Percentiles rank a stretch among this genome's conserved stretches.
Evolutionary conservation across 331 rosid species (phyloP).

Genomic region (Quercus lobata): DNA sequence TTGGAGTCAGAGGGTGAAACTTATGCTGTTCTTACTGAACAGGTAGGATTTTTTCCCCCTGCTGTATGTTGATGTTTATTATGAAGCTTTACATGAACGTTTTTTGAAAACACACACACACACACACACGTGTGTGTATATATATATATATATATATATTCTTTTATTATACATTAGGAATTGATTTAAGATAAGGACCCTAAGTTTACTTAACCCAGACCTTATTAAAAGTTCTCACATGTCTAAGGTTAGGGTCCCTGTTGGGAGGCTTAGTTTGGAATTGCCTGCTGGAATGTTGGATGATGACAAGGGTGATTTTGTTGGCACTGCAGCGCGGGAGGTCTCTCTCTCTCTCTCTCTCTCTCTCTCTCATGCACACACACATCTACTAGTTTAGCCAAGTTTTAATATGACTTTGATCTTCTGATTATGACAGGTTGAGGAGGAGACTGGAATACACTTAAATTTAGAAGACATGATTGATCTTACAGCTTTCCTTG

Average conservation of each 20-base stretch:
- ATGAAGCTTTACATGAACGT: neutral
- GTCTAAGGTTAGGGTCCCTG: conserved; percentile 80
- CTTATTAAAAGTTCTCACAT: conserved; percentile 17
- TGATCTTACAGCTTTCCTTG: conserved; percentile 80
- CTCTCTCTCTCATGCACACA: neutral
- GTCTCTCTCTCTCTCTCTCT: conserved; percentile 24
- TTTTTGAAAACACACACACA: neutral
- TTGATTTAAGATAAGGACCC: neutral
- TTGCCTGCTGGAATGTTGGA: conserved; percentile 98
- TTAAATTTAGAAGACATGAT: conserved; percentile 68
- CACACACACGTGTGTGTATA: rapidly evolving
- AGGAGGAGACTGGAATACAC: conserved; percentile 79
- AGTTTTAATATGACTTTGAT: conserved; percentile 1
- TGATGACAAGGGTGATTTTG: conserved; percentile 74
- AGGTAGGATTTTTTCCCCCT: conserved; percentile 35
- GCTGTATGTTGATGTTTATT: neutral
- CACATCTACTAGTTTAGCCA: neutral
- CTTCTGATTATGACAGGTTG: conserved; percentile 54
- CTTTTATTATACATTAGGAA: neutral
- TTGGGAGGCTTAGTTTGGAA: conserved; percentile 76
- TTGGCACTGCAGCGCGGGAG: conserved; percentile 91
- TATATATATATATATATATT: no score
- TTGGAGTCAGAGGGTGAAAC: conserved; percentile 76
- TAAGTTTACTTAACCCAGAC: conserved; percentile 10
- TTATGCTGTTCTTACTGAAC: conserved; percentile 87